These are phyloP conservation scores for Crithidia expoeki DNA, from an alignment of 208 protist species.

Conservation along the genomic window DNA sequence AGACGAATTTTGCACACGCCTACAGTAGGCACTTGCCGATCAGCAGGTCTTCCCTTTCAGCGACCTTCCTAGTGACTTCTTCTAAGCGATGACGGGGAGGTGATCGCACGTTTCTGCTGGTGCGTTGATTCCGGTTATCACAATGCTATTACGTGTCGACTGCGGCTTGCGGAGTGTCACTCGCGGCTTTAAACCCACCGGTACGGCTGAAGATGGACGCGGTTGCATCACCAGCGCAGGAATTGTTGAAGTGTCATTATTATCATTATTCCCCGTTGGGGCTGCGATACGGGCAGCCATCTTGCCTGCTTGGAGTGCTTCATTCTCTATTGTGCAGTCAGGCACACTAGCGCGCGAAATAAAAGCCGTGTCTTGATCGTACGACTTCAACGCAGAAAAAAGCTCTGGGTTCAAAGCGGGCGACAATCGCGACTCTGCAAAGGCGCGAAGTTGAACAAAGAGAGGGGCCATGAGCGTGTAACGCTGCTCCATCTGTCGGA, in stretches of 20 bases:
- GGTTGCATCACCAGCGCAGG: conserved; percentile 24
- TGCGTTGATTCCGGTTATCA: conserved; percentile 13
- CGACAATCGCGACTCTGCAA: conserved; percentile 48
- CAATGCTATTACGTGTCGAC: conserved; percentile 7
- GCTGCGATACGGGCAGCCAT: neutral
- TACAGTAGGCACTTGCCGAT: no score
- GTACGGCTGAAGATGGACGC: conserved; percentile 1
- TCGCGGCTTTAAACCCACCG: neutral
- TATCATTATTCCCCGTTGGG: neutral
- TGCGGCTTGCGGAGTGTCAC: conserved; percentile 13
- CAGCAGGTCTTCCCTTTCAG: no score
- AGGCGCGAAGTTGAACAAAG: conserved; percentile 67
- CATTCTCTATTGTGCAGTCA: neutral
- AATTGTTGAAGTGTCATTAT: conserved; percentile 1
- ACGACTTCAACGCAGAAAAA: conserved; percentile 54
- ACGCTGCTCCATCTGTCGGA: conserved; percentile 69
- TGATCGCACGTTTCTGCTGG: neutral
- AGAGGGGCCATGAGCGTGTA: conserved; percentile 56
- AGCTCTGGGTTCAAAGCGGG: conserved; percentile 52
- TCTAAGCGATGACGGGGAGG: conserved; percentile 19
- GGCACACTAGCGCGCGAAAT: neutral
- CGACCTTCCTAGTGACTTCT: no score
- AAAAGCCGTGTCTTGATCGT: conserved; percentile 46
- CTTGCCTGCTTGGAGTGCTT: neutral
- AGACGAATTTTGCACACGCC: no score